phyloP scores from a whole-genome alignment of 129 eudicot species.

The Scalesia atractyloides region DNA sequence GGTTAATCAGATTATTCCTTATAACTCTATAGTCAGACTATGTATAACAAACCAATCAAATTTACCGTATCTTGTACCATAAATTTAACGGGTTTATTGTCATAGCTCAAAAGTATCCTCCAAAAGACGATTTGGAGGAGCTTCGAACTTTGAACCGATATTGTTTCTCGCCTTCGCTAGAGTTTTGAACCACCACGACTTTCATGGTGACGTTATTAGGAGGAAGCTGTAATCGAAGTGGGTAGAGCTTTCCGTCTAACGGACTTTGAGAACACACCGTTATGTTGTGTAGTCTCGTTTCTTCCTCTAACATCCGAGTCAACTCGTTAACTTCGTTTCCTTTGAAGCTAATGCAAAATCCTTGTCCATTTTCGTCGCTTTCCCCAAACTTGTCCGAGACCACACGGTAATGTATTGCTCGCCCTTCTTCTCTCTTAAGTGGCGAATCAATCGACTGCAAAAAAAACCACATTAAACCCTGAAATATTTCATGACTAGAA shows the following conservation, averaged over 20 bases:
- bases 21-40: slow-evolving; percentile 33
- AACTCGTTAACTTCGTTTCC: slow-evolving; percentile 72
- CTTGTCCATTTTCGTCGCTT: slow-evolving; percentile 51
- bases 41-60: slow-evolving; percentile 30
- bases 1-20: slow-evolving; percentile 23
- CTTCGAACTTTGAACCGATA: slow-evolving; percentile 26
- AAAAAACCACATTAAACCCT: neutral
- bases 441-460: slow-evolving; percentile 67
- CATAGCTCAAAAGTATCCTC: slow-evolving; percentile 25
- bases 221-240: slow-evolving; percentile 82
- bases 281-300: slow-evolving; percentile 52
- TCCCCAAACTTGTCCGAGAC: slow-evolving; percentile 52
- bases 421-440: slow-evolving; percentile 61
- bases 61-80: neutral
- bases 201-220: slow-evolving; percentile 79
- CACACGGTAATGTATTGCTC: slow-evolving; percentile 62
- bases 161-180: slow-evolving; percentile 48
- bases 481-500: neutral
- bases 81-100: slow-evolving; percentile 30
- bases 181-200: slow-evolving; percentile 69
- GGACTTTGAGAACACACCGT: slow-evolving; percentile 71
- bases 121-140: slow-evolving; percentile 22
- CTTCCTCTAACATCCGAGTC: slow-evolving; percentile 63
- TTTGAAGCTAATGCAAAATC: slow-evolving; percentile 53
- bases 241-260: slow-evolving; percentile 76